Evolutionary conservation across 305 asterid genomes (phyloP).

Genomic region (Stenogyne calaminthoides): DNA sequence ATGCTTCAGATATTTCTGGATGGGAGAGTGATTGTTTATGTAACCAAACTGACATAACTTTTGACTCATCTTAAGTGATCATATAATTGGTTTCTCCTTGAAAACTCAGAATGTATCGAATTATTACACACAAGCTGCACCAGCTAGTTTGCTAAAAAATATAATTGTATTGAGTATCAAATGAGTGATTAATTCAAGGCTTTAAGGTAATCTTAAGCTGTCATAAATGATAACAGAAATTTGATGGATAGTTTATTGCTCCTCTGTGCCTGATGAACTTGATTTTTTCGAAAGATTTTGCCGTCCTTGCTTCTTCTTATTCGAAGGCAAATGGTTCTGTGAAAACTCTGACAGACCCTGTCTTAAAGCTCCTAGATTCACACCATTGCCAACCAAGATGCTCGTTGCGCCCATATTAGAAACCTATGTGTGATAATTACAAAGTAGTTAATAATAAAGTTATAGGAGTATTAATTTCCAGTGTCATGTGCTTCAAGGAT

Average conservation of each 20-base stretch:
- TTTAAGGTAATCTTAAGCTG: background rate
- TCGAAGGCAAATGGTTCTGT: constrained; percentile 43
- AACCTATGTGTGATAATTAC: constrained; percentile 44
- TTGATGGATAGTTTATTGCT: constrained; percentile 24
- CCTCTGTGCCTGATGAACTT: constrained; percentile 48
- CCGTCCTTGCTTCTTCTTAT: constrained; percentile 54
- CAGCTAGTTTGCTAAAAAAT: background rate
- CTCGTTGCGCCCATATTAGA: constrained; percentile 88
- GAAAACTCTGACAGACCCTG: constrained; percentile 69
- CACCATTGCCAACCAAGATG: constrained; percentile 74
- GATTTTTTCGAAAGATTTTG: constrained; percentile 43
- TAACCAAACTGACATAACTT: background rate
- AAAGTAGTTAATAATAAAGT: background rate
- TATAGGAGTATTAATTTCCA: no score
- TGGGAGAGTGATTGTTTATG: background rate
- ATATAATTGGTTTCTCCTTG: background rate
- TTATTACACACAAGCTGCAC: constrained; percentile 3
- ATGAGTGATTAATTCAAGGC: constrained; percentile 14
- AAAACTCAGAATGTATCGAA: constrained; percentile 12
- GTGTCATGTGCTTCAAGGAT: background rate
- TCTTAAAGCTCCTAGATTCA: constrained; percentile 69
- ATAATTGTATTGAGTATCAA: background rate
- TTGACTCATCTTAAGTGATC: background rate
- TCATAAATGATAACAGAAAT: constrained; percentile 2
- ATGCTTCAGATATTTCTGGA: background rate